phyloP scores from a whole-genome alignment of 2,329 filamentous ascomycete species.

The Beauveria sp. region DNA sequence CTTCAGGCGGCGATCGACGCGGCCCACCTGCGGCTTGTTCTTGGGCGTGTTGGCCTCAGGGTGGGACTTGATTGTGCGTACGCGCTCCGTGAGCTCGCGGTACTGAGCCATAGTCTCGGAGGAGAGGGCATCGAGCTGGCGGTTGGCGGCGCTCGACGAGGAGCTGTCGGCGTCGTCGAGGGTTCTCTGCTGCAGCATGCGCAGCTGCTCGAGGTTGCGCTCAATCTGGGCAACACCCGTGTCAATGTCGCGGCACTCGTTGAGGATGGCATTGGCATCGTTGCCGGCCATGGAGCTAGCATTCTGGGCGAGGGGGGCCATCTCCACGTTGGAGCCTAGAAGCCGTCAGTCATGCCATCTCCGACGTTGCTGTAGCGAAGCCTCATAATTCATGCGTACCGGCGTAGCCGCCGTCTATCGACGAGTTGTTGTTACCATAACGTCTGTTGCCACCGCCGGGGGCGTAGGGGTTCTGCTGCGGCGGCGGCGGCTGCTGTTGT shows the following conservation, averaged over 20 bases:
- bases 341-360: constrained; percentile 11
- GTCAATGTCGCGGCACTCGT: constrained; percentile 77
- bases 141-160: constrained; percentile 55
- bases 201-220: constrained; percentile 62
- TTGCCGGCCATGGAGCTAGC: constrained; percentile 36
- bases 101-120: constrained; percentile 79
- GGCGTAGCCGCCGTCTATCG: constrained; percentile 22
- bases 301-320: constrained; percentile 56
- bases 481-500: not conserved
- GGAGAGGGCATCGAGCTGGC: constrained; percentile 64
- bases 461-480: constrained; percentile 7
- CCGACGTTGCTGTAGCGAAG: not conserved
- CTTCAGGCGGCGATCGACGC: constrained; percentile 73
- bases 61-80: constrained; percentile 76
- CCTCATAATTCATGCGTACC: constrained; percentile 17
- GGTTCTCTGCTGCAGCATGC: constrained; percentile 60
- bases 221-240: constrained; percentile 69
- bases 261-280: constrained; percentile 71
- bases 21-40: constrained; percentile 74
- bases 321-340: constrained; percentile 54
- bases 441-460: constrained; percentile 14
- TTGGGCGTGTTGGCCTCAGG: constrained; percentile 65
- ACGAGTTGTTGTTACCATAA: constrained; percentile 17
- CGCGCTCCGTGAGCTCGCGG: constrained; percentile 67
- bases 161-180: constrained; percentile 70